phyloP scores from a whole-genome alignment of 768 basidiomycete species.

The Mycena sanguinolenta region DNA sequence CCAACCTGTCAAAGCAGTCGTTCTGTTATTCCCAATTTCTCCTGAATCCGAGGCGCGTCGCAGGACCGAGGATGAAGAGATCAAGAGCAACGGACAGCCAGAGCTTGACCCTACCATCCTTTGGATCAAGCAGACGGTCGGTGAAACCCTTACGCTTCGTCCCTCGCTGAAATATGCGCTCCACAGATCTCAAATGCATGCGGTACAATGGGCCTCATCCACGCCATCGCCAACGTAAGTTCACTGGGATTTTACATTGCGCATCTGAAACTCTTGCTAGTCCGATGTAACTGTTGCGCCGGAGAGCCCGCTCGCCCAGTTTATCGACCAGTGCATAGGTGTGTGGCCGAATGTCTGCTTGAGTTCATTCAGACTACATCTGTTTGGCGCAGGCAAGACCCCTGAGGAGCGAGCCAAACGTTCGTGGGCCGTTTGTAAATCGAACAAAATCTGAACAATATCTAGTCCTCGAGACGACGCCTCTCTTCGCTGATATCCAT shows the following conservation, averaged over 20 bases:
- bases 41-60: slow-evolving; percentile 64
- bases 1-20: slow-evolving; percentile 83
- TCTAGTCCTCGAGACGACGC: slow-evolving; percentile 74
- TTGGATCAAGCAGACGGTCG: slow-evolving; percentile 93
- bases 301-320: slow-evolving; percentile 71
- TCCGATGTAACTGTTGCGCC: slow-evolving; percentile 69
- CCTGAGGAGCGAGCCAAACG: slow-evolving; percentile 79
- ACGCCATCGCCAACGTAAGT: slow-evolving; percentile 85
- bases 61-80: slow-evolving; percentile 70
- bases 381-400: slow-evolving; percentile 63
- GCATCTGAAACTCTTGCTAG: slow-evolving; percentile 47
- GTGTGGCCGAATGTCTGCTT: not conserved
- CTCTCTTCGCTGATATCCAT: slow-evolving; percentile 85
- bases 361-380: not conserved
- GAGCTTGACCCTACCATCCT: slow-evolving; percentile 74
- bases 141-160: slow-evolving; percentile 31
- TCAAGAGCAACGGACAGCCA: slow-evolving; percentile 60
- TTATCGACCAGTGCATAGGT: slow-evolving; percentile 77
- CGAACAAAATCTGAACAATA: slow-evolving; percentile 1
- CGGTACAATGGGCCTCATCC: slow-evolving; percentile 89
- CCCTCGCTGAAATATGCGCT: slow-evolving; percentile 8
- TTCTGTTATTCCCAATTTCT: slow-evolving; percentile 86
- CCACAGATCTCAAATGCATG: slow-evolving; percentile 85
- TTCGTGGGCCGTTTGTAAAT: slow-evolving; percentile 8
- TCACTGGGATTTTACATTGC: not conserved